phyloP scores from a whole-genome alignment of 768 basidiomycete species.

The Lactarius akahatsu region DNA sequence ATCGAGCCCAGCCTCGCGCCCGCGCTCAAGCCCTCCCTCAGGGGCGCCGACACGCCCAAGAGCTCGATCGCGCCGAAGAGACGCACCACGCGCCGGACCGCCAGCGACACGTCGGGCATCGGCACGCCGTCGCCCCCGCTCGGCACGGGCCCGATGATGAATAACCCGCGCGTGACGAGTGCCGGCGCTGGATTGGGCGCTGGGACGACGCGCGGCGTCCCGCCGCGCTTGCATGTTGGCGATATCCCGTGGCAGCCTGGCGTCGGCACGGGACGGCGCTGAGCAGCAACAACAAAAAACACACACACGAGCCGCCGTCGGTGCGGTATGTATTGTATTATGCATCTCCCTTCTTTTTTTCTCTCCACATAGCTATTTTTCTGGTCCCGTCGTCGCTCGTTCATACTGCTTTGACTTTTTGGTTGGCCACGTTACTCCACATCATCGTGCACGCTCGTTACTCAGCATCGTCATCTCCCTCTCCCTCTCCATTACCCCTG shows the following conservation, averaged over 20 bases:
- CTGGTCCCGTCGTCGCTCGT: neutral
- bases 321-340: neutral
- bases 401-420: neutral
- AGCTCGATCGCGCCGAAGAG: conserved; percentile 58
- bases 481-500: neutral
- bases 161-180: conserved; percentile 36
- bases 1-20: conserved; percentile 77
- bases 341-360: neutral
- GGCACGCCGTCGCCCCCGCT: conserved; percentile 29
- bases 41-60: conserved; percentile 34
- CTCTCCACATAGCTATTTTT: neutral
- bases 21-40: conserved; percentile 56
- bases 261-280: conserved; percentile 25
- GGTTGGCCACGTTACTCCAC: neutral
- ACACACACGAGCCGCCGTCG: no score
- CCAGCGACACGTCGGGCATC: conserved; percentile 61
- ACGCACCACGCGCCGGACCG: conserved; percentile 54
- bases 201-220: conserved; percentile 20
- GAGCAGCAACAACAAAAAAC: neutral
- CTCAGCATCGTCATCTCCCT: neutral
- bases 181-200: conserved; percentile 35
- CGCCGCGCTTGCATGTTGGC: conserved; percentile 53
- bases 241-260: conserved; percentile 60
- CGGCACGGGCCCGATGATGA: conserved; percentile 33
- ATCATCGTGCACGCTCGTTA: no score